Evolutionary conservation across 2,329 filamentous ascomycete genomes (phyloP).

Genomic region (Colletotrichum gloeosporioides): DNA sequence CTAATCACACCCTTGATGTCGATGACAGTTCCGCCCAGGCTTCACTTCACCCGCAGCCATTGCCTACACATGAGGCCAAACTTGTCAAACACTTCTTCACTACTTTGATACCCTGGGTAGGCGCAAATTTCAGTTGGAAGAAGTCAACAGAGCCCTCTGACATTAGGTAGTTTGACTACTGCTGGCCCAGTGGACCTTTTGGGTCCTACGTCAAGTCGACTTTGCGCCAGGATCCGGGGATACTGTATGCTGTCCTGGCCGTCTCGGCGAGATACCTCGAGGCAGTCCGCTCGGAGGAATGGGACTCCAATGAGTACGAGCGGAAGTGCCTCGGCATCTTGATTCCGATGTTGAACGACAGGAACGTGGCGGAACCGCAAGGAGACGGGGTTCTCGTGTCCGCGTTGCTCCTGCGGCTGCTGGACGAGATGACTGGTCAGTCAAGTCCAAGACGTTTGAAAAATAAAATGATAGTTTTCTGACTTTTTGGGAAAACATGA

Average conservation of each 20-base stretch:
- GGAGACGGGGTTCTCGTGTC: neutral
- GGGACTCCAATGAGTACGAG: neutral
- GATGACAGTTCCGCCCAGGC: neutral
- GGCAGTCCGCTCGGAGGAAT: neutral
- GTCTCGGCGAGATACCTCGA: neutral
- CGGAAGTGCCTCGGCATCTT: neutral
- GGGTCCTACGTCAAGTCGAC: neutral
- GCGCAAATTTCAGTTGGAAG: neutral
- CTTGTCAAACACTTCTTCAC: neutral
- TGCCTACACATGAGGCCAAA: neutral
- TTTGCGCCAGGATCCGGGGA: neutral
- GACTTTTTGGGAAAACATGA: neutral
- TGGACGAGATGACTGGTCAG: neutral
- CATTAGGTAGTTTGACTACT: neutral
- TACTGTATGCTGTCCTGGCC: neutral
- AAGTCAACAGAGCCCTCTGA: neutral
- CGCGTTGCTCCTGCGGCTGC: neutral
- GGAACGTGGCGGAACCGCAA: neutral
- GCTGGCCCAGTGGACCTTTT: neutral
- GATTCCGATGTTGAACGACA: neutral
- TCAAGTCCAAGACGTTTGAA: neutral
- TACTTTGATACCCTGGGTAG: neutral
- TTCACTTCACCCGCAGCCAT: fast-evolving
- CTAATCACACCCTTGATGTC: neutral
- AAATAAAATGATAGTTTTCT: too few relatives aligned